phyloP scores from a whole-genome alignment of 768 basidiomycete genomes.

The Podaxis carcinomalis region DNA sequence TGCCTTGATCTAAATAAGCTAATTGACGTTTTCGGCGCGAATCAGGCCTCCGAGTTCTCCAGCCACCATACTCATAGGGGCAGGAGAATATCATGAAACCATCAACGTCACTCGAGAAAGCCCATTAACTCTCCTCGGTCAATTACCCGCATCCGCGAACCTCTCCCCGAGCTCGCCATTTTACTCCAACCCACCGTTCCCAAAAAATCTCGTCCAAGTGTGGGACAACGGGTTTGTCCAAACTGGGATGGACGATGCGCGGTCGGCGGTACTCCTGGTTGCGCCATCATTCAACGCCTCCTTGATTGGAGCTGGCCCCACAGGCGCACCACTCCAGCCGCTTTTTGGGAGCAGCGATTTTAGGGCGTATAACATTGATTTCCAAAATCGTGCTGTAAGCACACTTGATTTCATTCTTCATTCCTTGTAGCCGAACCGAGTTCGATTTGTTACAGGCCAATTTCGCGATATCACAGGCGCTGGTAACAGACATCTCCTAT shows the following conservation, averaged over 20 bases:
- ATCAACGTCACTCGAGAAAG: constrained; percentile 51
- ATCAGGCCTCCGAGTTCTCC: constrained; percentile 35
- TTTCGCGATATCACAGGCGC: constrained; percentile 55
- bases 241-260: constrained; percentile 46
- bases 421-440: neutral
- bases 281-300: constrained; percentile 53
- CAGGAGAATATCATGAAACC: constrained; percentile 57
- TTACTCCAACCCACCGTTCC: constrained; percentile 32
- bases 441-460: constrained; percentile 33
- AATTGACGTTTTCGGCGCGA: neutral
- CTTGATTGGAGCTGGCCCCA: constrained; percentile 56
- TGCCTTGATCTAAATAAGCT: neutral
- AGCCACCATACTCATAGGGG: constrained; percentile 50
- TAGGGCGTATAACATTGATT: constrained; percentile 63
- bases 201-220: constrained; percentile 51
- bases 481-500: constrained; percentile 59
- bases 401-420: neutral
- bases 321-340: constrained; percentile 48
- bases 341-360: constrained; percentile 55
- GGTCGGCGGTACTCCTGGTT: constrained; percentile 55
- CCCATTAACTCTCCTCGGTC: constrained; percentile 54
- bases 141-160: neutral
- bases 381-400: constrained; percentile 62
- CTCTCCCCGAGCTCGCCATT: constrained; percentile 8
- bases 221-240: constrained; percentile 44